Evolutionary conservation across 164 flowering plant genomes (phyloP).

Genomic region (Chimonanthus praecox): DNA sequence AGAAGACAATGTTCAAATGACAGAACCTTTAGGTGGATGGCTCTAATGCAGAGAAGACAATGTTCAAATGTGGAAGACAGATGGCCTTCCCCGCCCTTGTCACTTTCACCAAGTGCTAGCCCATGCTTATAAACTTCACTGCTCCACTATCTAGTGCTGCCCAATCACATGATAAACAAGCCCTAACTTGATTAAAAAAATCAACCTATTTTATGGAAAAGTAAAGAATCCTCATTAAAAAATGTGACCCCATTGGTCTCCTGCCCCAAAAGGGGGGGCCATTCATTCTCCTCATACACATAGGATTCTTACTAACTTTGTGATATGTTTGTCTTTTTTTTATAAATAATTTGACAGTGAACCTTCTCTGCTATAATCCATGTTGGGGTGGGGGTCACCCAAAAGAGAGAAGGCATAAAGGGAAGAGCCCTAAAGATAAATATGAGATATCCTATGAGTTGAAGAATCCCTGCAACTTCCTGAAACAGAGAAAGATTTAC

Average conservation of each 20-base stretch:
- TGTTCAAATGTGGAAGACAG: slow-evolving; percentile 1
- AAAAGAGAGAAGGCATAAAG: slow-evolving; percentile 5
- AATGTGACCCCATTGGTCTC: slow-evolving; percentile 9
- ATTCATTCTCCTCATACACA: slow-evolving; percentile 31
- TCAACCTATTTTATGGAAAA: neutral
- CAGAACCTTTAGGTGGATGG: neutral
- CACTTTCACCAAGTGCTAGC: slow-evolving; percentile 7
- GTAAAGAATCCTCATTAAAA: neutral
- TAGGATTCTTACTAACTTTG: slow-evolving; percentile 37
- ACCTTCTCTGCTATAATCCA: slow-evolving; percentile 14
- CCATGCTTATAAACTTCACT: slow-evolving; percentile 5
- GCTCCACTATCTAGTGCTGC: neutral
- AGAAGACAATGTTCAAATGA: too few species aligned
- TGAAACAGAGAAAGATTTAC: slow-evolving; percentile 21
- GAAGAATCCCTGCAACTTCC: slow-evolving; percentile 23
- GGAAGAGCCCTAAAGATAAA: slow-evolving; percentile 2
- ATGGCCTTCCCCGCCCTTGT: slow-evolving; percentile 19
- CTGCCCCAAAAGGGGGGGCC: neutral
- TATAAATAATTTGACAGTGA: slow-evolving; percentile 19
- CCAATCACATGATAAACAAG: neutral
- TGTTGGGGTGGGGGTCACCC: slow-evolving; percentile 16
- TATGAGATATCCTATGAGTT: slow-evolving; percentile 16
- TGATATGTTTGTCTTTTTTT: slow-evolving; percentile 16
- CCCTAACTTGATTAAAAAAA: neutral
- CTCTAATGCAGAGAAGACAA: neutral